Percentiles rank a stretch among this genome's conserved stretches.
Conservation (phyloP, 106 monocot species). For the Agapanthus africanus region DNA sequence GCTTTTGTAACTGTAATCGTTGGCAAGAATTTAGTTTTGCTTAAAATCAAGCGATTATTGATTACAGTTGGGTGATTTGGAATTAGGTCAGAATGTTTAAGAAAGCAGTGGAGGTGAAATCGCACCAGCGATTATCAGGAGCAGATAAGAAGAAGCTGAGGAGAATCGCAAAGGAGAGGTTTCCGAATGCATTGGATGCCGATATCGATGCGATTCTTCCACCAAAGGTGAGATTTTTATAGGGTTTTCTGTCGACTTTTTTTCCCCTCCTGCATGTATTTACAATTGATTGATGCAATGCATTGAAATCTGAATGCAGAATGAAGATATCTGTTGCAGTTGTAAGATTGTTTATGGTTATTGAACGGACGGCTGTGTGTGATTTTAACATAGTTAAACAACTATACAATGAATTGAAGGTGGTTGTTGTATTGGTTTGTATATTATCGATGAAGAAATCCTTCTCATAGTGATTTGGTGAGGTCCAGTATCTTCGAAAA, state of each 20-base stretch:
- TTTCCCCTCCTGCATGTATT: neutral
- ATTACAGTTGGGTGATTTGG: neutral
- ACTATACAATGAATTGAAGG: too few relatives aligned
- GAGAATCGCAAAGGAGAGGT: constrained; percentile 65
- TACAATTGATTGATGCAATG: neutral
- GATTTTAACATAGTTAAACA: too few relatives aligned
- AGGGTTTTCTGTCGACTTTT: neutral
- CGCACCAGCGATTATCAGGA: constrained; percentile 74
- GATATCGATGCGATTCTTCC: constrained; percentile 80
- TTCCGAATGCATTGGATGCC: constrained; percentile 72
- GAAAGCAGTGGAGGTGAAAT: constrained; percentile 64
- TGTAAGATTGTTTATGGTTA: too few relatives aligned
- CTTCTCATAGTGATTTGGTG: too few relatives aligned
- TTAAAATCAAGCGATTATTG: too few relatives aligned
- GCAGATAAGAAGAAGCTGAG: constrained; percentile 92
- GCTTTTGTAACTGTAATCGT: neutral
- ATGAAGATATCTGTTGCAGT: too few relatives aligned
- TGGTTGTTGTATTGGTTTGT: too few relatives aligned
- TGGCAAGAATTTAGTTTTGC: neutral
- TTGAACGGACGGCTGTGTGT: too few relatives aligned
- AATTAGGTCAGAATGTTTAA: constrained; percentile 61
- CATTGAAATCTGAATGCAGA: too few relatives aligned
- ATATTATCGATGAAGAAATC: too few relatives aligned
- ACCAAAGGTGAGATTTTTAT: too few relatives aligned
- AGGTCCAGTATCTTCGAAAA: too few relatives aligned